Evolutionary conservation across 2,329 filamentous ascomycete species (phyloP).

Genomic region (Didymella keratinophila): DNA sequence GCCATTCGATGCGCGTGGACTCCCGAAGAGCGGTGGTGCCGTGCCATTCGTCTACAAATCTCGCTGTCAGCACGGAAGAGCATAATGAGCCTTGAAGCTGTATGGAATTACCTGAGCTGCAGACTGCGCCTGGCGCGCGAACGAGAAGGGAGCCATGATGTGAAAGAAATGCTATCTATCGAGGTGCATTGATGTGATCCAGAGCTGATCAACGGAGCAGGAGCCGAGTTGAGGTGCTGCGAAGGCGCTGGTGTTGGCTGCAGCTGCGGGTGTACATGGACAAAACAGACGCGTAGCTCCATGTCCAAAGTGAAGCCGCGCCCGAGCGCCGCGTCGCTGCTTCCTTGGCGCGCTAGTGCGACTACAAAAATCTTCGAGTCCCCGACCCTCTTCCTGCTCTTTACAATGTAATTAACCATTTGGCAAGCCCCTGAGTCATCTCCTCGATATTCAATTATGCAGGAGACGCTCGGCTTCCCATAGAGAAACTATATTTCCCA

Average conservation of each 20-base stretch:
- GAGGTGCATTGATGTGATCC: background rate
- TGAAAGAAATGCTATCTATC: slow-evolving; percentile 3
- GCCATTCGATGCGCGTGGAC: slow-evolving; percentile 27
- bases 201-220: background rate
- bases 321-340: slow-evolving; percentile 22
- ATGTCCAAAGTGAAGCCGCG: slow-evolving; percentile 10
- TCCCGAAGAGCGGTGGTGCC: slow-evolving; percentile 23
- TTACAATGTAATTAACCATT: slow-evolving; percentile 67
- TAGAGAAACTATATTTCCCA: slow-evolving; percentile 74
- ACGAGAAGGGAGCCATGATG: slow-evolving; percentile 40
- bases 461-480: slow-evolving; percentile 99
- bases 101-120: slow-evolving; percentile 34
- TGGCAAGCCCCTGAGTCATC: slow-evolving; percentile 77
- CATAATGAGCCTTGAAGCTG: background rate
- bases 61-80: background rate
- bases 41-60: slow-evolving; percentile 22
- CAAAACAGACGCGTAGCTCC: slow-evolving; percentile 38
- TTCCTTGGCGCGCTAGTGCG: slow-evolving; percentile 30
- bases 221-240: background rate
- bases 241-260: slow-evolving; percentile 1
- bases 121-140: slow-evolving; percentile 38
- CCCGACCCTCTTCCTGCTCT: slow-evolving; percentile 53
- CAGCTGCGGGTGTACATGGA: slow-evolving; percentile 8
- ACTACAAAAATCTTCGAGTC: slow-evolving; percentile 28
- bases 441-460: slow-evolving; percentile 90